Base-by-base conservation (phyloP, 2,329 filamentous ascomycete species). In the Aspergillus jensenii region DNA sequence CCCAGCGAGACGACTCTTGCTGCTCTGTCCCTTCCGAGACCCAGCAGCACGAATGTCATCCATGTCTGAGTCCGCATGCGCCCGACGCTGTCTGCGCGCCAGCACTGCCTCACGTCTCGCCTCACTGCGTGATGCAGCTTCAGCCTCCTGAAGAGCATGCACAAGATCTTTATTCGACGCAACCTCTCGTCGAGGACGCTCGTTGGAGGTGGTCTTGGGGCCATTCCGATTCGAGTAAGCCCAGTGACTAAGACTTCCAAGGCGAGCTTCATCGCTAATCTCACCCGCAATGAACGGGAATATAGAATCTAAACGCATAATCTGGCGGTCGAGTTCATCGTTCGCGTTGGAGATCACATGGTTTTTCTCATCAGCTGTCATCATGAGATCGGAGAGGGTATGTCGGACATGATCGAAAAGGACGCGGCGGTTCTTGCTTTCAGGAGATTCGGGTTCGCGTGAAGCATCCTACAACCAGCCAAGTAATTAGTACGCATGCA, bases 331-430 rank as follows among this genome's bases (percentile, higher is more conserved):
- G 12, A 98, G 85, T 46, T 93, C 91, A 66, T 96, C 90, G 68
- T 93, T 95, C 55, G 95, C 93, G 15, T 93, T 96, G 39, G 90
- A 89, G 56, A 98, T 89, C 66, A 99, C 95, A 66, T 97, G 93
- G 65, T 97, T 96, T 78, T 99, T 99, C 77, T 99, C 95, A 70
- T 99, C 95, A 39, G 98, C 84, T 1, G 93, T 93, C 48, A 91
- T 86, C 45, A 98, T 86, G 81, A 98, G 90, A 66, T 93, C 90
- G 64, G 89, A 86, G 52, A 96, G 88, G 63, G 90, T 88, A 67
- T 87, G 82, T 39, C 91, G 88, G 53, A 93, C 87, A 59, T 91
- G 87, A 67, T 87, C 86, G 71, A 93, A 96, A 43, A 93, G 80
- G 68, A 89, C 85, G 64, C 91, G 87, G 63, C 78, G 76, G 54